Evolutionary conservation across 78 protist genomes (phyloP), one percentile per base, ranked within the genome.

Genomic region (Dictyostelium firmibasis): DNA sequence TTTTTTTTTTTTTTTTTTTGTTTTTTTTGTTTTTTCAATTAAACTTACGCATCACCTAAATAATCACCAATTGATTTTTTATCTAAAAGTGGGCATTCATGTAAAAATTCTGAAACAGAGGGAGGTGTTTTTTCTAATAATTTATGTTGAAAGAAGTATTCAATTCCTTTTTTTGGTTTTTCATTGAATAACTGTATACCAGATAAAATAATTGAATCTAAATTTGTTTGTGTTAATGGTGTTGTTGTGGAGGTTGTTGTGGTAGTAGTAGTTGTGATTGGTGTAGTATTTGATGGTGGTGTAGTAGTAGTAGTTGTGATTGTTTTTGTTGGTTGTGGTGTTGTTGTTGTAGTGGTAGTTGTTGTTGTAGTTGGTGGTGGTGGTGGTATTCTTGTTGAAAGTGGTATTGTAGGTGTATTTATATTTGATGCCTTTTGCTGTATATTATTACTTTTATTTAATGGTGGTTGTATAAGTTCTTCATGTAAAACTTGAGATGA

Each of bases 51-150:
- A 27, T 81, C 96, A 72, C 96, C 96, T 9, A 92, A 36, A 60
- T 92, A 92, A 29, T 92, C 96, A 92, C 96, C 96, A 50, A 92
- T 92, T n/a, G 91, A 57, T 70, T 84, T 72, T 64, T 92, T 92
- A 72, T 92, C 85, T 69, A 92, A 38, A 4, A 92, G 62, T 92
- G 91, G 91, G 44, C 93, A 86, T 13, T 23, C 16, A n/a, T 85
- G 92, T n/a, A 92, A 77, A 53, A 92, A 92, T 69, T 83, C 92
- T 47, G 96, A 62, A 18, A 92, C 82, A 1, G 86, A 85, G 57
- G 47, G 25, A 23, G 96, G 82, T 67, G 85, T 77, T 41, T 77
- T 84, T 29, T 84, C 86, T n/a, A 81, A 9, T 10, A 92, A 35
- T 36, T 84, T 74, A 36, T 78, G 53, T 38, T 57, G 41, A 18